Evolutionary conservation across 345 rosid genomes (phyloP).

Genomic region (Gossypium raimondii): DNA sequence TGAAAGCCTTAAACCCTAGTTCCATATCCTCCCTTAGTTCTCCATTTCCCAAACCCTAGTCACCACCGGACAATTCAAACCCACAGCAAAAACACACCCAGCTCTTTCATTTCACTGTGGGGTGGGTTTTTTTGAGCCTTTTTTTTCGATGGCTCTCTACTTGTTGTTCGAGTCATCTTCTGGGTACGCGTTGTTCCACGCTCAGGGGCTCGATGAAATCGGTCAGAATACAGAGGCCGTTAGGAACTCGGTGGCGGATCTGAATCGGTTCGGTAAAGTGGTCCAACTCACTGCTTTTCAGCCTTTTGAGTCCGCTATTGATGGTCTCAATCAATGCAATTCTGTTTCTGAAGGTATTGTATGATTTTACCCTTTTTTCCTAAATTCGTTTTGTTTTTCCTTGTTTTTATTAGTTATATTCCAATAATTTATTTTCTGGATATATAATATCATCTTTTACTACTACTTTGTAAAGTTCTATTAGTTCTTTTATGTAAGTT

Average conservation of each 20-base stretch:
- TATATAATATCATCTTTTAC: no score
- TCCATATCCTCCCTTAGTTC: background rate
- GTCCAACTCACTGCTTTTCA: slow-evolving; percentile 60
- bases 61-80: background rate
- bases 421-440: background rate
- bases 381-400: background rate
- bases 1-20: slow-evolving; percentile 11
- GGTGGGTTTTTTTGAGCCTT: slow-evolving; percentile 17
- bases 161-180: slow-evolving; percentile 63
- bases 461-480: background rate
- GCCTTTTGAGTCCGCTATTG: slow-evolving; percentile 56
- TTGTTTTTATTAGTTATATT: background rate
- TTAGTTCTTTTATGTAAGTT: background rate
- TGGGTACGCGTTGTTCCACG: slow-evolving; percentile 52
- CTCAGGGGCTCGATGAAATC: slow-evolving; percentile 62
- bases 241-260: slow-evolving; percentile 49
- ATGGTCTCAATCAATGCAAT: slow-evolving; percentile 67
- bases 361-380: background rate
- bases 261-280: slow-evolving; percentile 66
- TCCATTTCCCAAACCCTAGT: background rate
- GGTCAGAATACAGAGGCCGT: slow-evolving; percentile 74
- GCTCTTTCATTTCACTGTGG: background rate
- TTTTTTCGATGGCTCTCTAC: slow-evolving; percentile 44
- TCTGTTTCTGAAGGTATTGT: slow-evolving; percentile 61
- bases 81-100: background rate